A percentile compares a stretch with the other conserved stretches of the same genome.
Conservation (phyloP, 495 filamentous ascomycete genomes). For the Aspergillus sclerotioniger region DNA sequence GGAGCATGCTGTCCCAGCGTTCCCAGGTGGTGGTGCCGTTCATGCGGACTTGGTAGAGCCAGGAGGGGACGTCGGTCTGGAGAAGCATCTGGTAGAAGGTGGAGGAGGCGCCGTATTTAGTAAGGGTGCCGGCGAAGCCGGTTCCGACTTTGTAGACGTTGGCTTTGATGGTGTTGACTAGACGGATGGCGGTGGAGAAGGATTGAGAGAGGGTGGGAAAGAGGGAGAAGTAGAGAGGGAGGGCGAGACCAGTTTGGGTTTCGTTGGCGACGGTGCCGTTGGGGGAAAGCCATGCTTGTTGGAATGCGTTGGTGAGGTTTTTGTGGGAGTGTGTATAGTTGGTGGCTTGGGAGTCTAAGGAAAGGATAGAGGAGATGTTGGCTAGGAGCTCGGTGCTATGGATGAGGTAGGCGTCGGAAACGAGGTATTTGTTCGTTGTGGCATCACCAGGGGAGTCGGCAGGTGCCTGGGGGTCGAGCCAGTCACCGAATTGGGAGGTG, state of each 20-base stretch:
- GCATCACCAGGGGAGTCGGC: conserved; percentile 40
- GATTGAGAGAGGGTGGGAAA: conserved; percentile 33
- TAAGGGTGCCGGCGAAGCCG: conserved; percentile 55
- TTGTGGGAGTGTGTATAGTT: conserved; percentile 29
- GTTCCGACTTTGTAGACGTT: conserved; percentile 49
- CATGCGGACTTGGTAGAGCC: conserved; percentile 54
- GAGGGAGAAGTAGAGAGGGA: conserved; percentile 46
- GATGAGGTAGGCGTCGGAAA: conserved; percentile 54
- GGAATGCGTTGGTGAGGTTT: conserved; percentile 27
- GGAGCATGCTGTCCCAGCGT: conserved; percentile 55
- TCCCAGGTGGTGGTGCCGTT: conserved; percentile 57
- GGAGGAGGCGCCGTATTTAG: conserved; percentile 30
- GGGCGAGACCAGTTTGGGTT: conserved; percentile 48
- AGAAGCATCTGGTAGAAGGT: conserved; percentile 41
- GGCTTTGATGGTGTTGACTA: conserved; percentile 36
- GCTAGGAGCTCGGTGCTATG: conserved; percentile 38
- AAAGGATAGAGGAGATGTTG: conserved; percentile 25
- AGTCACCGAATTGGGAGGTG: conserved; percentile 49
- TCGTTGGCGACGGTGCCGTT: conserved; percentile 41
- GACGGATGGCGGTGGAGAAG: conserved; percentile 28
- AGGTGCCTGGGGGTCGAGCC: conserved; percentile 53
- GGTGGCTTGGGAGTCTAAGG: conserved; percentile 21
- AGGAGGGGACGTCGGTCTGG: conserved; percentile 43
- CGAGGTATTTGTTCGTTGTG: conserved; percentile 41
- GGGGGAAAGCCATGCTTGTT: conserved; percentile 43